phyloP scores from a whole-genome alignment of 495 filamentous ascomycete species.

The Neurospora sublineolata region DNA sequence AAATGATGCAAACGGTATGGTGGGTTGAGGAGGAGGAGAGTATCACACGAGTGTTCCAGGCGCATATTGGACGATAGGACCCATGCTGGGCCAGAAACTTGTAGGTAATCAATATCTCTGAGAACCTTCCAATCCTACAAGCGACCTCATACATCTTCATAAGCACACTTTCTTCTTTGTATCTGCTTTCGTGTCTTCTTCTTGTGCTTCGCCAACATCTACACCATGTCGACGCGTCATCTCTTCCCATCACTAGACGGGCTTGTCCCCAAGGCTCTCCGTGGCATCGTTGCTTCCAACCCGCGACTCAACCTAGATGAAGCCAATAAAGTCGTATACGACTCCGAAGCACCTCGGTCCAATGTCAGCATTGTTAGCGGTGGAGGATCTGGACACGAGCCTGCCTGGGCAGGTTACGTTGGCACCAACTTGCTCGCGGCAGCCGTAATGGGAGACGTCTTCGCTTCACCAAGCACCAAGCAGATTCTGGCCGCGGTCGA shows the following conservation, averaged over 20 bases:
- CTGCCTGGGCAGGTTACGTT: constrained; percentile 53
- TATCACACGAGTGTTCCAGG: not conserved
- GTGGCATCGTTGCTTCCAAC: constrained; percentile 45
- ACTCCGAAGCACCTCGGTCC: constrained; percentile 36
- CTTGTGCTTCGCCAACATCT: not conserved
- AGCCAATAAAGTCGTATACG: constrained; percentile 45
- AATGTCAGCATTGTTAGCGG: constrained; percentile 49
- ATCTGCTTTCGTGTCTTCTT: not conserved
- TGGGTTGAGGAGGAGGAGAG: not conserved
- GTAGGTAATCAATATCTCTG: not conserved
- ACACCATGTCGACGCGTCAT: constrained; percentile 35
- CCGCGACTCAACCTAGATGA: constrained; percentile 45
- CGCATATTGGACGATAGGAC: not conserved
- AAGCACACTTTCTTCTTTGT: not conserved
- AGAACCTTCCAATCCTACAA: not conserved
- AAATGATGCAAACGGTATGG: not conserved
- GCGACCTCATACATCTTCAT: not conserved
- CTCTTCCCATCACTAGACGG: constrained; percentile 35
- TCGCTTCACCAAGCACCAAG: constrained; percentile 50
- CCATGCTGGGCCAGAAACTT: not conserved
- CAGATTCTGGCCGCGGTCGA: constrained; percentile 49
- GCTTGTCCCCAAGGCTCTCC: constrained; percentile 44
- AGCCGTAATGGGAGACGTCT: constrained; percentile 49
- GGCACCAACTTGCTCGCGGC: constrained; percentile 50
- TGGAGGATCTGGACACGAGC: constrained; percentile 52